These are phyloP conservation scores for Phycomyces nitens DNA, from an alignment of 192 early-diverging fungal genomes.

Conservation along the genomic window DNA sequence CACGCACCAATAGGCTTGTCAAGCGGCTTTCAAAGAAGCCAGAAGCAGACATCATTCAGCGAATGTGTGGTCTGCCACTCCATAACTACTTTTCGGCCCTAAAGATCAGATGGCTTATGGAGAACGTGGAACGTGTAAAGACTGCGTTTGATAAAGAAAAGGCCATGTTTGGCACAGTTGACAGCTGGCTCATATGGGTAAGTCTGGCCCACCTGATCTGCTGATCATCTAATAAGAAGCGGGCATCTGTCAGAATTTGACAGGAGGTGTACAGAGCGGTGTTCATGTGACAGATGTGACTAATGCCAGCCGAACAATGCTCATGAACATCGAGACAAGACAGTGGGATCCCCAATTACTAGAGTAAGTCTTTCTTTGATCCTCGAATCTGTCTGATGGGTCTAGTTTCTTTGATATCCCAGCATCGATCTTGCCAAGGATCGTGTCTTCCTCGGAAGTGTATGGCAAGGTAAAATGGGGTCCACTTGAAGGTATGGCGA, in stretches of 20 bases:
- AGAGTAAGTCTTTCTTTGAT: conserved; percentile 37
- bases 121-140: conserved; percentile 71
- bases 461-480: conserved; percentile 68
- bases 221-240: too few relatives aligned
- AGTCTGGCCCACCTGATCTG: background rate
- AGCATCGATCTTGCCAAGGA: conserved; percentile 59
- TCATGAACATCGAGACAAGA: conserved; percentile 84
- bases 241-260: conserved; percentile 73
- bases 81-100: conserved; percentile 93
- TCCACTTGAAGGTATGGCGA: conserved; percentile 67
- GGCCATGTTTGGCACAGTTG: conserved; percentile 87
- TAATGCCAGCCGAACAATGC: conserved; percentile 93
- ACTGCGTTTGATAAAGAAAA: conserved; percentile 68
- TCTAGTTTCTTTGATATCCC: conserved; percentile 68
- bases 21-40: conserved; percentile 48
- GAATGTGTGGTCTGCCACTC: conserved; percentile 84
- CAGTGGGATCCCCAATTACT: conserved; percentile 76
- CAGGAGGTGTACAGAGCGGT: conserved; percentile 71
- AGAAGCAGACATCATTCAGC: conserved; percentile 20
- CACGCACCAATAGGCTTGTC: conserved; percentile 78
- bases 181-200: conserved; percentile 93
- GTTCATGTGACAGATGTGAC: conserved; percentile 89
- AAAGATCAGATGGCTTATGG: conserved; percentile 90
- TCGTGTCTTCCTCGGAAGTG: conserved; percentile 79
- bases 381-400: background rate